Evolutionary conservation across 2,329 filamentous ascomycete genomes (phyloP).

Genomic region (Bipolaris victoriae): DNA sequence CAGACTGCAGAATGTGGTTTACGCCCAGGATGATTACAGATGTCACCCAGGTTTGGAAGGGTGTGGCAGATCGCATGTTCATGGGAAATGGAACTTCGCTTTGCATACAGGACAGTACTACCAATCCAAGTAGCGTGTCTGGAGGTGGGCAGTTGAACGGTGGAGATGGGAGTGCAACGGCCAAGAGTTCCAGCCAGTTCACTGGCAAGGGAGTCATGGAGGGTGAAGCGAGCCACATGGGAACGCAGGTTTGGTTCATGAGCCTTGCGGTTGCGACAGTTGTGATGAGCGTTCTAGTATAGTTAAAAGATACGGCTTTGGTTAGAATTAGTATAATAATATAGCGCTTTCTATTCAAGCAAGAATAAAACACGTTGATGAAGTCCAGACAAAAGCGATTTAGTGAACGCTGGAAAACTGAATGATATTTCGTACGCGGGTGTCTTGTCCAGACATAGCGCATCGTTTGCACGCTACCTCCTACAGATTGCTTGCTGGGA

Average conservation of each 20-base stretch:
- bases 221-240: background rate
- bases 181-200: slow-evolving; percentile 12
- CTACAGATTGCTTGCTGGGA: slow-evolving; percentile 6
- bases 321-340: background rate
- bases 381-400: background rate
- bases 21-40: slow-evolving; percentile 45
- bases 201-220: background rate
- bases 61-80: slow-evolving; percentile 47
- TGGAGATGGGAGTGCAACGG: slow-evolving; percentile 27
- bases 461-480: slow-evolving; percentile 2
- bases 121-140: slow-evolving; percentile 36
- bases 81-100: slow-evolving; percentile 26
- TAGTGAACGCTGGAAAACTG: slow-evolving; percentile 1
- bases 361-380: background rate
- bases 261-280: background rate
- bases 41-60: slow-evolving; percentile 48
- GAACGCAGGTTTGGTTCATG: background rate
- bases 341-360: background rate
- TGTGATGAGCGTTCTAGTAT: background rate
- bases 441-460: slow-evolving; percentile 4
- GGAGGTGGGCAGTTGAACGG: slow-evolving; percentile 41
- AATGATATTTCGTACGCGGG: slow-evolving; percentile 1
- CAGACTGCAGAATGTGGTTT: slow-evolving; percentile 51
- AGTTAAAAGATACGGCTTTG: background rate
- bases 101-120: slow-evolving; percentile 42